These are phyloP conservation scores for Allium sativum DNA, from an alignment of 106 monocot species.

Conservation along the genomic window DNA sequence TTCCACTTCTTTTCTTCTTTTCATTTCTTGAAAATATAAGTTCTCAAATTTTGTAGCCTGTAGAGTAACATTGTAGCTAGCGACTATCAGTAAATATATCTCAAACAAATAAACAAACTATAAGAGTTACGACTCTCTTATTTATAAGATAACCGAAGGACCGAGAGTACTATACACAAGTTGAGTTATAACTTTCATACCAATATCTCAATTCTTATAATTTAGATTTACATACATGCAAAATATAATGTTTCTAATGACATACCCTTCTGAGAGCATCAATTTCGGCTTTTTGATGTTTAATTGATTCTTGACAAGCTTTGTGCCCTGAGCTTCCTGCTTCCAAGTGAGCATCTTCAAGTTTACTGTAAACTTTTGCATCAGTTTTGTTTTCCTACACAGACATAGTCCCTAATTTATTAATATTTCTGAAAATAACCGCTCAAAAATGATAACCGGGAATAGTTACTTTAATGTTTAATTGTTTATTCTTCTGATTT, in stretches of 20 bases:
- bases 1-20: constrained; percentile 28
- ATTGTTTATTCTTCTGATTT: too few relatives aligned
- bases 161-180: background rate
- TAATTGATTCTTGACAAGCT: constrained; percentile 30
- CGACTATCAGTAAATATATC: too few relatives aligned
- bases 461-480: too few relatives aligned
- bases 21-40: constrained; percentile 18
- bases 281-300: constrained; percentile 36
- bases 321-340: constrained; percentile 19
- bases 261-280: constrained; percentile 27
- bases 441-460: too few relatives aligned
- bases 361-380: constrained; percentile 21
- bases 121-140: background rate
- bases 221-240: too few relatives aligned
- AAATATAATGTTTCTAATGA: background rate
- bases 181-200: too few relatives aligned
- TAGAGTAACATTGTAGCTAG: background rate
- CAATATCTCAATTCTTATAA: too few relatives aligned
- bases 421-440: too few relatives aligned
- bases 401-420: background rate
- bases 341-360: constrained; percentile 18
- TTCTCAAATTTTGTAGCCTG: constrained; percentile 32
- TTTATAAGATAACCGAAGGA: background rate
- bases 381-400: constrained; percentile 6
- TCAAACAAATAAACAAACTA: background rate